Conservation (phyloP, 805 yeast genomes). For the Barnettozyma siamensis region DNA sequence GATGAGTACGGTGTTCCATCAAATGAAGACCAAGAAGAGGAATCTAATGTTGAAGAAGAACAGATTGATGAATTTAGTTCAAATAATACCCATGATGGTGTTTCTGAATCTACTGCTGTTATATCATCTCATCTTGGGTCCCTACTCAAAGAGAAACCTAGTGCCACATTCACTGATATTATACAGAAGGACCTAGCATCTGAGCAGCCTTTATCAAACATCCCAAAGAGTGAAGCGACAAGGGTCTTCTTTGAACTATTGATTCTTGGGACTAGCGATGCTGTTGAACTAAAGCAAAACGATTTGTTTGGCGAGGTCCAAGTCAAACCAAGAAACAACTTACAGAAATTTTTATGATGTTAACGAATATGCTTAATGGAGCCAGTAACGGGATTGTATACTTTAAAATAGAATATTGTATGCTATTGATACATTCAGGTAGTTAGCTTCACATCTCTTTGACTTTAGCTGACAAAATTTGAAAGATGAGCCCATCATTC, state of each 20-base stretch:
- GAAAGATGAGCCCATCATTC: too few relatives aligned
- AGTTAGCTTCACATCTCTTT: too few relatives aligned
- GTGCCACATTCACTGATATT: conserved; percentile 32
- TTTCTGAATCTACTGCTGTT: conserved; percentile 45
- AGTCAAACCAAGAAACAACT: conserved; percentile 7
- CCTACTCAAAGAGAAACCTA: conserved; percentile 20
- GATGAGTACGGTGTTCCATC: conserved; percentile 20
- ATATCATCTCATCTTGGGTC: conserved; percentile 44
- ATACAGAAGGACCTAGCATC: conserved; percentile 26
- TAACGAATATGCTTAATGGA: too few relatives aligned
- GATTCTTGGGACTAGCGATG: conserved; percentile 74
- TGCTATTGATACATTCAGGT: too few relatives aligned
- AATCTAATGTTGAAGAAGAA: conserved; percentile 12
- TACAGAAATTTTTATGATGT: conserved; percentile 6
- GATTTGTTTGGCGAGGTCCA: conserved; percentile 50
- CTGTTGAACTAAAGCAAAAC: conserved; percentile 57
- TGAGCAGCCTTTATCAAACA: conserved; percentile 28
- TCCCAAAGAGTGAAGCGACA: conserved; percentile 54
- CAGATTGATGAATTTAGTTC: conserved; percentile 15
- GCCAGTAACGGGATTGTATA: too few relatives aligned
- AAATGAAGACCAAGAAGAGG: conserved; percentile 4
- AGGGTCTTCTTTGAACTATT: conserved; percentile 75
- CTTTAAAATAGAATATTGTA: too few relatives aligned
- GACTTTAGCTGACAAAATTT: too few relatives aligned
- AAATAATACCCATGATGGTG: conserved; percentile 23